Evolutionary conservation across 169 alveolate genomes (phyloP), one percentile per base, ranked within the genome.

Genomic region (Miamiensis avidus): DNA sequence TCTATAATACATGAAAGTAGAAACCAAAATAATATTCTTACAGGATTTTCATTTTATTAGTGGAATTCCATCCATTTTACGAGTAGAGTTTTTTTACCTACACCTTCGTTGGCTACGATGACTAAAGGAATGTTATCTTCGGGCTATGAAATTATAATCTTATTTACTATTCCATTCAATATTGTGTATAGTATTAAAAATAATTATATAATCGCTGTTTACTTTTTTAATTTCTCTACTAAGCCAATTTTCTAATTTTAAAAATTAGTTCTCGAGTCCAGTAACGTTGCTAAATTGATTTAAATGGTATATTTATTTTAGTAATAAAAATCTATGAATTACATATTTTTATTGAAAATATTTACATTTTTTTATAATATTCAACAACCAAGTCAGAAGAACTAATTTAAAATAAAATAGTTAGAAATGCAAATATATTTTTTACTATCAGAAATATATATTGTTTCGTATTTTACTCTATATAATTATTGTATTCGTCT

Each of bases 61-160:
- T 86, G 90, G 29, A 79, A 86, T 75, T 69, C 87, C 79, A 86
- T 86, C 90, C 90, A 86, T 33, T 86, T 86, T 16, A 86, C 87
- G 16, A 86, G 75, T 0, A 81, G 28, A 29, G 90, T 81, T 33
- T 86, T 86, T 75, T 86, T 86, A 25, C 90, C 90, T 75, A 86
- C 87, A 6, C 90, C 90, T 49, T 81, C 90, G 29, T 81, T 86
- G 74, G 90, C 90, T 29, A 79, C 90, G 34, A 86, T 81, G 27
- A 86, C 90, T 27, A 77, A 75, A 30, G 90, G 90, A 15, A 49
- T 65, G 75, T 86, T 86, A 34, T 81, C 78, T 81, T 86, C 76
- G 0, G 81, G 76, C 49, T 73, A n/a, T n/a, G 74, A 78, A 73
- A 74, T 0, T 33, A 31, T 0, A 0, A 16, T n/a, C 33, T 29